phyloP scores from a whole-genome alignment of 257 asterid species.

The Coffea eugenioides region DNA sequence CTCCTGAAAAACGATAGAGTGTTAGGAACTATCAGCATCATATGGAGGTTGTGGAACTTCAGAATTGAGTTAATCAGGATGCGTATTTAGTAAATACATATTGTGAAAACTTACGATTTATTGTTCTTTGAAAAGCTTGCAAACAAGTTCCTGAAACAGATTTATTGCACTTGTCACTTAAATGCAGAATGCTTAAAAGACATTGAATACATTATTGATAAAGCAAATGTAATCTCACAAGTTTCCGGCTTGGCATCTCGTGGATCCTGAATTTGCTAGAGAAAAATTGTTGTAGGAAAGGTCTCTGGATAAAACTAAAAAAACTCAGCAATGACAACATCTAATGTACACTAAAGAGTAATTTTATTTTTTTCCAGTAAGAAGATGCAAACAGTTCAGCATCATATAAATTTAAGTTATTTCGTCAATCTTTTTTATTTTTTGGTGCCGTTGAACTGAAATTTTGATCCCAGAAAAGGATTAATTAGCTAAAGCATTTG shows the following conservation, averaged over 20 bases:
- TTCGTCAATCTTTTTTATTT: background rate
- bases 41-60: background rate
- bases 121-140: slow-evolving; percentile 55
- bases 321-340: background rate
- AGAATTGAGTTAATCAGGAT: too few species aligned
- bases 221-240: slow-evolving; percentile 41
- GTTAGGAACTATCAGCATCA: slow-evolving; percentile 11
- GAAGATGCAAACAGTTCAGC: background rate
- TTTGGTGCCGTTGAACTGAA: background rate
- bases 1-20: slow-evolving; percentile 34
- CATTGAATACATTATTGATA: background rate
- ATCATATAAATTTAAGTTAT: background rate
- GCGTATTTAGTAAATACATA: too few species aligned
- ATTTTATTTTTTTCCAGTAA: background rate
- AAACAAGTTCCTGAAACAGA: slow-evolving; percentile 52
- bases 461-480: background rate
- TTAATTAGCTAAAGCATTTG: background rate
- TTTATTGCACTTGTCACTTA: slow-evolving; percentile 14
- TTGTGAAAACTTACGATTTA: slow-evolving; percentile 37
- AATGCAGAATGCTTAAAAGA: background rate
- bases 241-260: slow-evolving; percentile 37
- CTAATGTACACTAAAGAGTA: background rate
- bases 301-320: slow-evolving; percentile 46
- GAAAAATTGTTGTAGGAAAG: slow-evolving; percentile 64
- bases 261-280: slow-evolving; percentile 15